Conservation (phyloP, 2,329 filamentous ascomycete species). For the Orbilia quercus region DNA sequence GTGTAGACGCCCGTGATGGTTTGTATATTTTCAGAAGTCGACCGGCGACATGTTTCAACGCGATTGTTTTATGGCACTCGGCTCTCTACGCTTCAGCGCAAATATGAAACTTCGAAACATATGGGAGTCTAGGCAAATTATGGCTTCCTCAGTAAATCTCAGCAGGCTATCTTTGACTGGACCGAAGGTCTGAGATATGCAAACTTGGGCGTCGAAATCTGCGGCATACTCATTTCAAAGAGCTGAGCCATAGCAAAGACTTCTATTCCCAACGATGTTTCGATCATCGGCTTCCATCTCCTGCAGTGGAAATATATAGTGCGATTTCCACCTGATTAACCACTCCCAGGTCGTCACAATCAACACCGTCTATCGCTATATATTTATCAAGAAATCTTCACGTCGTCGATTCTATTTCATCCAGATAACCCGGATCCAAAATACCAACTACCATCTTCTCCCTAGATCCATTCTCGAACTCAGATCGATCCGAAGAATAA, state of each 20-base stretch:
- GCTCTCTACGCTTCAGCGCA: constrained; percentile 14
- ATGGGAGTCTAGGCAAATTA: constrained; percentile 45
- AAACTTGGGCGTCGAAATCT: constrained; percentile 53
- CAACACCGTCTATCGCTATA: neutral
- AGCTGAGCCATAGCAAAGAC: constrained; percentile 23
- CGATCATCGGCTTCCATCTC: constrained; percentile 19
- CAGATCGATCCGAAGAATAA: neutral
- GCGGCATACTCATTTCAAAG: constrained; percentile 45
- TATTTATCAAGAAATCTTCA: neutral
- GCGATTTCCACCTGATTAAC: neutral
- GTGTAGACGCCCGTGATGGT: constrained; percentile 24
- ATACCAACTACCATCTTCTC: neutral
- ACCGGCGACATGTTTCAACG: constrained; percentile 6
- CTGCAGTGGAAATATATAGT: constrained; percentile 35
- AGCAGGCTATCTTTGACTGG: constrained; percentile 17
- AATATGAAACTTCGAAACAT: constrained; percentile 55
- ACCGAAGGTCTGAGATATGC: constrained; percentile 37
- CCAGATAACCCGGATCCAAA: constrained; percentile 10
- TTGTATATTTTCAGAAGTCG: constrained; percentile 15
- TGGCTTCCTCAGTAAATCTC: constrained; percentile 9
- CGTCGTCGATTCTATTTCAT: neutral
- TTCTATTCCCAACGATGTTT: constrained; percentile 36
- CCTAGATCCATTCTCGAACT: neutral
- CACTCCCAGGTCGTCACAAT: neutral
- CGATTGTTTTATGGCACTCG: constrained; percentile 20